phyloP scores from a whole-genome alignment of 2,329 filamentous ascomycete genomes.

The Aspergillus pseudoglaucus region DNA sequence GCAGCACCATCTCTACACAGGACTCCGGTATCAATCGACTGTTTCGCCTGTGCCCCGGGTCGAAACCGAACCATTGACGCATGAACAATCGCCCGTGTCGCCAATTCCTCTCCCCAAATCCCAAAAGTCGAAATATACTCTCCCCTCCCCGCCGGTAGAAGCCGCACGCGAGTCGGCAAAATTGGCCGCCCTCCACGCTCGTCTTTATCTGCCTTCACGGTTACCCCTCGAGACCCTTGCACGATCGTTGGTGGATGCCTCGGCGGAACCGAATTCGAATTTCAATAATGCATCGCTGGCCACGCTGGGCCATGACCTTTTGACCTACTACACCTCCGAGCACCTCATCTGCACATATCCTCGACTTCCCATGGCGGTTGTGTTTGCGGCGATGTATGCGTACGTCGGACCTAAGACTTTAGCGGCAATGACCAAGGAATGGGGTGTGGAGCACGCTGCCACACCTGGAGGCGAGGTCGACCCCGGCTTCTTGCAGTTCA shows the following conservation, averaged over 20 bases:
- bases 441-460: constrained; percentile 86
- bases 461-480: constrained; percentile 87
- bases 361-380: constrained; percentile 78
- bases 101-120: constrained; percentile 18
- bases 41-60: constrained; percentile 23
- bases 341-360: constrained; percentile 83
- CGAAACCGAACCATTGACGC: constrained; percentile 20
- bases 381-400: constrained; percentile 78
- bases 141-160: constrained; percentile 66
- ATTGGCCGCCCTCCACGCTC: constrained; percentile 84
- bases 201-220: constrained; percentile 72
- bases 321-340: constrained; percentile 85
- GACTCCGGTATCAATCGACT: constrained; percentile 38
- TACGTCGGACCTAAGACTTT: constrained; percentile 74
- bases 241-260: constrained; percentile 74
- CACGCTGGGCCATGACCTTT: constrained; percentile 71
- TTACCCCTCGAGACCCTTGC: constrained; percentile 82
- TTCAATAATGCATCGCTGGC: constrained; percentile 89
- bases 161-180: constrained; percentile 71
- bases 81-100: constrained; percentile 18
- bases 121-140: constrained; percentile 34
- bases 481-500: constrained; percentile 80
- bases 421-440: constrained; percentile 67
- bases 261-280: constrained; percentile 68
- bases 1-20: constrained; percentile 26